Percentiles rank a stretch among this genome's conserved stretches.
Evolutionary conservation across 306 rosid species (phyloP).

Genomic region (Quercus mongolica): DNA sequence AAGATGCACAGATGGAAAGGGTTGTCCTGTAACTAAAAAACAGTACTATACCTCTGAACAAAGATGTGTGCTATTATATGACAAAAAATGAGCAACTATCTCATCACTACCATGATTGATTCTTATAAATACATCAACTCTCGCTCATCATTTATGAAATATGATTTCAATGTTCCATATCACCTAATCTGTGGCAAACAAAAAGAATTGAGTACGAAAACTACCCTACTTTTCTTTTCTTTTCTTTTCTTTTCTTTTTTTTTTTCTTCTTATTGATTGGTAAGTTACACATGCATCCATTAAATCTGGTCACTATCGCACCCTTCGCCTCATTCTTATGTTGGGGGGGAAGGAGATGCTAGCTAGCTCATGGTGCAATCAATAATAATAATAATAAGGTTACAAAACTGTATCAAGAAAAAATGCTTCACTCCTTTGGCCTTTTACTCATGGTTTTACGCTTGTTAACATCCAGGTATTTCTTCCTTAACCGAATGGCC

Average conservation of each 20-base stretch:
- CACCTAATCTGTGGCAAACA: slow-evolving; percentile 26
- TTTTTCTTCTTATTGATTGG: too few species aligned
- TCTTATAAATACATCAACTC: slow-evolving; percentile 22
- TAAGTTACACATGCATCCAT: too few species aligned
- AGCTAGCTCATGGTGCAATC: background rate
- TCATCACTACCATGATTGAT: slow-evolving; percentile 16
- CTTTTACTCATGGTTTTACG: slow-evolving; percentile 84
- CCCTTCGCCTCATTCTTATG: too few species aligned
- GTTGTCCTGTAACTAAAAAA: too few species aligned
- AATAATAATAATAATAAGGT: background rate
- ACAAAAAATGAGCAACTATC: slow-evolving; percentile 16
- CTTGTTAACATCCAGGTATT: slow-evolving; percentile 83
- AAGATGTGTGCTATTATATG: background rate
- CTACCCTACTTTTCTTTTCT: background rate
- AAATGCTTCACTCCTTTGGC: slow-evolving; percentile 58
- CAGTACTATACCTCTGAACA: background rate
- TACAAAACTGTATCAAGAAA: slow-evolving; percentile 31
- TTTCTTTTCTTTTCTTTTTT: too few species aligned
- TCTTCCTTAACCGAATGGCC: slow-evolving; percentile 81
- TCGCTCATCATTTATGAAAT: slow-evolving; percentile 20
- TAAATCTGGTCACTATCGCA: too few species aligned
- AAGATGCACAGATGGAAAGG: too few species aligned
- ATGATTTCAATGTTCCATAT: slow-evolving; percentile 17
- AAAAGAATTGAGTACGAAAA: slow-evolving; percentile 14
- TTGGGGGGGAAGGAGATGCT: too few species aligned